These are phyloP conservation scores for Albugo candida DNA, from an alignment of 352 stramenopile genomes.

Conservation along the genomic window DNA sequence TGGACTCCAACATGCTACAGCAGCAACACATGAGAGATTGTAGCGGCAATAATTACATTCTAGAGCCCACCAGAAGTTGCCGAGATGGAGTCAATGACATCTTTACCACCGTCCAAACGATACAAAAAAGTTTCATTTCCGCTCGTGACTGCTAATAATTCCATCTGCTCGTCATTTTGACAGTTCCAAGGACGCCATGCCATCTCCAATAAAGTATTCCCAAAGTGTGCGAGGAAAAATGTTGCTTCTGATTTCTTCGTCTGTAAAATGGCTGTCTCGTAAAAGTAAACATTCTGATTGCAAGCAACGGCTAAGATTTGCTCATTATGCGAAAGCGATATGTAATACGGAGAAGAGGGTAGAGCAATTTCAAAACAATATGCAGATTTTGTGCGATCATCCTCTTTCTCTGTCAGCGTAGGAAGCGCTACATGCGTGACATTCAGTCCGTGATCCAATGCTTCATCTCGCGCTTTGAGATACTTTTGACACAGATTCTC, in stretches of 20 bases:
- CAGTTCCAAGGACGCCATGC: conserved; percentile 15
- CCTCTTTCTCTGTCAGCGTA: conserved; percentile 13
- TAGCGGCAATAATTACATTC: not conserved
- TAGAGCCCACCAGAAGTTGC: not conserved
- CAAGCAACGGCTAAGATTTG: conserved; percentile 17
- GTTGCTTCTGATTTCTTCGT: no score
- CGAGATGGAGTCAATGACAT: conserved; percentile 6
- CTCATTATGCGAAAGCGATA: conserved; percentile 36
- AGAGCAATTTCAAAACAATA: conserved; percentile 10
- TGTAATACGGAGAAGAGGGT: conserved; percentile 18
- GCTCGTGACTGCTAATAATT: conserved; percentile 21
- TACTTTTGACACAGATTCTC: conserved; percentile 21
- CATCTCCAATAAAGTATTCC: conserved; percentile 11
- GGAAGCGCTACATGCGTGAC: conserved; percentile 24
- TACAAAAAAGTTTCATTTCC: conserved; percentile 23
- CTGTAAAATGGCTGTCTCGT: no score
- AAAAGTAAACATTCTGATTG: no score
- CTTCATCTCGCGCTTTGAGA: conserved; percentile 19
- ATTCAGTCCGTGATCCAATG: conserved; percentile 34
- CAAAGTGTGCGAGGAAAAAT: no score
- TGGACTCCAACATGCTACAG: conserved; percentile 27
- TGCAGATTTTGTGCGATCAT: not conserved
- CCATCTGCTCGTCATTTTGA: conserved; percentile 2
- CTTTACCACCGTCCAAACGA: conserved; percentile 11
- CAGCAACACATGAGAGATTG: not conserved